Evolutionary conservation across 495 filamentous ascomycete genomes (phyloP).

Genomic region (Tuber calosporum): DNA sequence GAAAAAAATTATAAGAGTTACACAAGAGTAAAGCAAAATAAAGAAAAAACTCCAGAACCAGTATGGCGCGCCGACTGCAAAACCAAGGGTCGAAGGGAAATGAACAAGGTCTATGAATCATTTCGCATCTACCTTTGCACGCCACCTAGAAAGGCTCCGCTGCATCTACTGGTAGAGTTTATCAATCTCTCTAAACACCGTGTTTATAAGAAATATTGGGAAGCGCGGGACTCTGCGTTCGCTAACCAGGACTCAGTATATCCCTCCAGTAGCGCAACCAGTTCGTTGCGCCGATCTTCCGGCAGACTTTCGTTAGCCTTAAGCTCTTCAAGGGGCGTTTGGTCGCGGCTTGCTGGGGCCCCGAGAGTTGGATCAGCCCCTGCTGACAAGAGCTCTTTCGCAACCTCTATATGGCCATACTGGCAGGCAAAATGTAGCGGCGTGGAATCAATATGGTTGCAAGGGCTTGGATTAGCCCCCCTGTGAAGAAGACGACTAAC

Average conservation of each 20-base stretch:
- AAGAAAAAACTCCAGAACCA: not conserved
- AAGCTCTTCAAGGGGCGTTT: not conserved
- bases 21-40: not conserved
- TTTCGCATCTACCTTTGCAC: not conserved
- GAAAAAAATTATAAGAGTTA: not conserved
- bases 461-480: conserved; percentile 6
- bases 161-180: too few relatives aligned
- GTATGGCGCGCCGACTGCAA: not conserved
- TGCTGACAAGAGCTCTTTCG: not conserved
- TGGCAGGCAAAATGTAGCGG: not conserved
- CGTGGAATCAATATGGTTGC: not conserved
- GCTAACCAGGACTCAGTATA: not conserved
- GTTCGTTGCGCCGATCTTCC: not conserved
- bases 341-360: not conserved
- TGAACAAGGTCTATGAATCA: not conserved
- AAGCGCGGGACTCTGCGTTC: not conserved
- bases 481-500: conserved; percentile 9
- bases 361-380: not conserved
- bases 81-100: not conserved
- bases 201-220: not conserved
- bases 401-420: not conserved
- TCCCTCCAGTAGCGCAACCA: not conserved
- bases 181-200: not conserved
- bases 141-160: not conserved
- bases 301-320: not conserved